Base-by-base conservation (phyloP, 78 protist genomes). In the Bodo saltans region DNA sequence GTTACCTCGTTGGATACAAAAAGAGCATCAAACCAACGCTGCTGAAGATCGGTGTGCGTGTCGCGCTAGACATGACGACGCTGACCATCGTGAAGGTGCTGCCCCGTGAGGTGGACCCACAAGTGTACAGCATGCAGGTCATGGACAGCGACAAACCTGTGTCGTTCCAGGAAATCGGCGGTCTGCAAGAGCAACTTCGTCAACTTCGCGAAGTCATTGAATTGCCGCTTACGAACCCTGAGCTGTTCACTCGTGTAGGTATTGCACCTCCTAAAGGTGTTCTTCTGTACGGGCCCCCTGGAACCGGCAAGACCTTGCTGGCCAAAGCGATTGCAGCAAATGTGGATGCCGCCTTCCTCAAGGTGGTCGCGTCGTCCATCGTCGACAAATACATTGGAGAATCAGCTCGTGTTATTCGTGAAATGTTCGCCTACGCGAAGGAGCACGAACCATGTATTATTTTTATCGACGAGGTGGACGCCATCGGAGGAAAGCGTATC, bases 381-480 rank as follows among this genome's bases (percentile, higher is more conserved):
- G 99, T 99, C 27, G 99, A 99, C 91, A 99, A 99, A 88, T 99
- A 97, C 92, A 98, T 99, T 76, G 99, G 99, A 38, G 99, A 99
- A 84, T 74, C 91, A 23, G 99, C 99, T 35, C 88, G 99, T n/a
- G 86, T 97, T 21, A 94, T 99, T 72, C 92, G 99, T 30, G 99
- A 99, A 75, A 98, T 99, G 99, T 99, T 99, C 74, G 97, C 95
- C 27, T 96, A 95, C 41, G 99, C 99, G 4, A 78, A 87, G 17
- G 98, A 93, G 40, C 97, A 98, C 91, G 89, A 96, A 74, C 99
- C 99, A 12, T 98, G 99, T 90, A 95, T 99, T 67, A 97, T 99
- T 37, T 99, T 99, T 89, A 98, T 99, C 98, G 99, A 99, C 87
- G 99, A 98, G 88, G 96, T 98, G 68, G 99, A 98, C 70, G 99